Evolutionary conservation across 306 rosid species (phyloP).

Genomic region (Corylus avellana): DNA sequence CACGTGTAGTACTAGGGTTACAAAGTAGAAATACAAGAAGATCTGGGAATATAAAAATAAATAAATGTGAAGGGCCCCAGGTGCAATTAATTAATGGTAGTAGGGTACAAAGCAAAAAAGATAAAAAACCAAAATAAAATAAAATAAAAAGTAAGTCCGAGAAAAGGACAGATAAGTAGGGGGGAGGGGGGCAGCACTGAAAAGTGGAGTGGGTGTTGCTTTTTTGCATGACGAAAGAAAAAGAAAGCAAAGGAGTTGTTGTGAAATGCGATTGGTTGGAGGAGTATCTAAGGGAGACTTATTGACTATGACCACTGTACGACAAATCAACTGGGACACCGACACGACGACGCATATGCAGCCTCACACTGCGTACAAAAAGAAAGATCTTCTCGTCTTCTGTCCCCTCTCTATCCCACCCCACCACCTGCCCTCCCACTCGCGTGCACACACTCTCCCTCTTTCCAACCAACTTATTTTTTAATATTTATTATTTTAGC

Average conservation of each 20-base stretch:
- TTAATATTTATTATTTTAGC: no score
- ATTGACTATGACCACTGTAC: not conserved
- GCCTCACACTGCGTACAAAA: not conserved
- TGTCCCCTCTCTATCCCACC: not conserved
- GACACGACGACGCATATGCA: slow-evolving; percentile 13
- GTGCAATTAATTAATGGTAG: no score
- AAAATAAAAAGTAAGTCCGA: not conserved
- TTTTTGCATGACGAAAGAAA: slow-evolving; percentile 23
- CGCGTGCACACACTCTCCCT: not conserved
- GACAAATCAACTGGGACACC: slow-evolving; percentile 18
- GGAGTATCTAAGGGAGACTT: slow-evolving; percentile 7
- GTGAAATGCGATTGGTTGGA: slow-evolving; percentile 11
- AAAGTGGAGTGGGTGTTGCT: not conserved
- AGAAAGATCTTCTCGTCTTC: slow-evolving; percentile 3
- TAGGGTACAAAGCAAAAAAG: not conserved
- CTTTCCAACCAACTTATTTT: no score
- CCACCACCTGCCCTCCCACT: not conserved
- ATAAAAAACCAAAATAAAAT: not conserved
- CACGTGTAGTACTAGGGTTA: no score
- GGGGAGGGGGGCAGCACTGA: not conserved
- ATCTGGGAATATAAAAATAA: not conserved
- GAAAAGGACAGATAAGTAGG: slow-evolving; percentile 15
- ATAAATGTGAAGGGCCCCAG: not conserved
- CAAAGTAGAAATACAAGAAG: no score
- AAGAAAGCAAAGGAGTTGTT: not conserved